Evolutionary conservation across 163 green algal genomes (phyloP).

Genomic region (Prototheca wickerhamii): DNA sequence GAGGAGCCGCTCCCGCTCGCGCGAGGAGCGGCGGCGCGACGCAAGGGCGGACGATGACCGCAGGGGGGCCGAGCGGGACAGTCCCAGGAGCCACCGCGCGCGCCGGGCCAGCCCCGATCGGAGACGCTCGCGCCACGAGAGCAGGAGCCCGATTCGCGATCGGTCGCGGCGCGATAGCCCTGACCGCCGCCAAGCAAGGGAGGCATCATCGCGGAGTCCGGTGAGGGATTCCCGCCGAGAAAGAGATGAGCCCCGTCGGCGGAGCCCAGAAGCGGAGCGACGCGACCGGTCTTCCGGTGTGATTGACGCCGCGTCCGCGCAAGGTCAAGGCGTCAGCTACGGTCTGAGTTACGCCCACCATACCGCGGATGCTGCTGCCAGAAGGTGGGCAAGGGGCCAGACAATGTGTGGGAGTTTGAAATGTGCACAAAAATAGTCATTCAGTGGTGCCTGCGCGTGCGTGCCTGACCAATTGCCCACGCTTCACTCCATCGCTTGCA

Average conservation of each 20-base stretch:
- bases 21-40: too few species aligned
- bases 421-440: too few species aligned
- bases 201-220: too few species aligned
- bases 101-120: background rate
- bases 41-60: too few species aligned
- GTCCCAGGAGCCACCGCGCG: background rate
- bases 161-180: background rate
- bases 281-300: constrained; percentile 5
- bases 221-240: too few species aligned
- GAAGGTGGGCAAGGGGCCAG: constrained; percentile 13
- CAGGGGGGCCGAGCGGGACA: too few species aligned
- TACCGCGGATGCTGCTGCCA: constrained; percentile 20
- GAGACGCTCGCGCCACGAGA: background rate
- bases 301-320: constrained; percentile 31
- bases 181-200: too few species aligned
- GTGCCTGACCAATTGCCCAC: too few species aligned
- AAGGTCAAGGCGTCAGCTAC: constrained; percentile 25
- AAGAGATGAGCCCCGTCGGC: background rate
- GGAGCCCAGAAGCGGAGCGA: background rate
- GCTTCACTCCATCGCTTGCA: constrained; percentile 9
- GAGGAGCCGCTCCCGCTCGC: too few species aligned
- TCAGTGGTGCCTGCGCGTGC: too few species aligned
- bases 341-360: constrained; percentile 28
- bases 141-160: background rate
- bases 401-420: background rate